Evolutionary conservation across 495 filamentous ascomycete genomes (phyloP), one percentile per base, ranked within the genome.

Genomic region (Diplogelasinospora grovesii): DNA sequence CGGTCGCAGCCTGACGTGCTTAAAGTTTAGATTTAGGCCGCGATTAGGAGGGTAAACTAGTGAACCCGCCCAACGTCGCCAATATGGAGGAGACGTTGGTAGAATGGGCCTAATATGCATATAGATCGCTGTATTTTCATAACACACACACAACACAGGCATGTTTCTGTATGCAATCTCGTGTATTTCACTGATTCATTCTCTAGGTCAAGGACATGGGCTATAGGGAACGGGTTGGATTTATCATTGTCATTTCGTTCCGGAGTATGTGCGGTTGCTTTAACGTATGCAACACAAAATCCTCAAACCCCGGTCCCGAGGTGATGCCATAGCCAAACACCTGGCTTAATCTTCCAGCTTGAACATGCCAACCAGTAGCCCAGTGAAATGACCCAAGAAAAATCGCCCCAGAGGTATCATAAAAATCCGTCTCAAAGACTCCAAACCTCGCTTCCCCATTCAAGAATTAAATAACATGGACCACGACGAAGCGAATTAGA

Each of bases 301-400:
- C 13, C 35, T 21, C 27, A 45, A 32, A 45, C 44, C n/a, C n/a
- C n/a, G n/a, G n/a, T 39, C 36, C 44, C 38, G 29, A 20, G 42
- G 18, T 31, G 11, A 30, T 34, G 18, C 21, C 16, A 30, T 29
- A 30, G 40, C 45, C 41, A 19, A 21, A 29, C 29, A 21, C 34
- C 22, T 45, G 34, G 27, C 46, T 27, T 39, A 35, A n/a, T 28
- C 24, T 22, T 41, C 20, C 48, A 36, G 26, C 41, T 48, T 37
- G 43, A 45, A 45, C 26, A 46, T 50, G 49, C 55, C 52, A 48
- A 28, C 55, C 49, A 56, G 49, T 46, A 56, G 39, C 46, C 43
- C 54, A 32, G 35, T 42, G 26, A 22, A 21, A 29, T 26, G 45
- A 36, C 27, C 36, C 22, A n/a, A 27, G n/a, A 26, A 39, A 21